These are phyloP conservation scores for Corniculantispora saksenae DNA, from an alignment of 2,329 filamentous ascomycete species.

Conservation along the genomic window DNA sequence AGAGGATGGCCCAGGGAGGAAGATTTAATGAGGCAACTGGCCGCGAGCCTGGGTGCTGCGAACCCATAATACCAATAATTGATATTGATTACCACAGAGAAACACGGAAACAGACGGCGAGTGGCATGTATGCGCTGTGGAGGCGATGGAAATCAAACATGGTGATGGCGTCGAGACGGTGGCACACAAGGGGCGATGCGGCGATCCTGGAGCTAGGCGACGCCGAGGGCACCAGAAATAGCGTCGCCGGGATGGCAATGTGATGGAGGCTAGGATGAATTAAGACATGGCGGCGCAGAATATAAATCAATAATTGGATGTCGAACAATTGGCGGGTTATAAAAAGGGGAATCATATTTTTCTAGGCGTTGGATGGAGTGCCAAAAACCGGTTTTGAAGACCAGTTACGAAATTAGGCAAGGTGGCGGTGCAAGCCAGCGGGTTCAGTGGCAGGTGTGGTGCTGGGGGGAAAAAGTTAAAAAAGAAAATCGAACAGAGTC, in stretches of 20 bases:
- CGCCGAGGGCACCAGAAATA: neutral
- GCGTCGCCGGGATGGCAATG: neutral
- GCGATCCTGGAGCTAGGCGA: neutral
- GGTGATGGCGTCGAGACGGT: neutral
- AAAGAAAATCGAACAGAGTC: constrained; percentile 5
- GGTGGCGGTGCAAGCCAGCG: constrained; percentile 20
- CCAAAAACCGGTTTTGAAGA: neutral
- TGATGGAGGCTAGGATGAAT: neutral
- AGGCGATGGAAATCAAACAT: neutral
- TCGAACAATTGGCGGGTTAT: neutral
- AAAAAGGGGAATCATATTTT: neutral
- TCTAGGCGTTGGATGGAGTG: neutral
- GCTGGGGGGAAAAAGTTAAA: neutral
- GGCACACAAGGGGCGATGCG: neutral
- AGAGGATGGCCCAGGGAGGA: neutral
- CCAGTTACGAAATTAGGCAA: constrained; percentile 15
- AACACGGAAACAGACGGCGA: neutral
- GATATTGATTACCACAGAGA: neutral
- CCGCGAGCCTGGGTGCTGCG: constrained; percentile 1
- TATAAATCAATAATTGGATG: neutral
- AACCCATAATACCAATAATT: constrained; percentile 6
- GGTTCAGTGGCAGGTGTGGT: neutral
- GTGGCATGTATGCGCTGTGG: neutral
- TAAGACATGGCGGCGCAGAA: neutral
- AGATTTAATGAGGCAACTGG: constrained; percentile 9